Percentiles rank a stretch among this genome's conserved stretches.
Evolutionary conservation across 352 stramenopile genomes (phyloP).

Genomic region (Phytophthora chlamydospora): DNA sequence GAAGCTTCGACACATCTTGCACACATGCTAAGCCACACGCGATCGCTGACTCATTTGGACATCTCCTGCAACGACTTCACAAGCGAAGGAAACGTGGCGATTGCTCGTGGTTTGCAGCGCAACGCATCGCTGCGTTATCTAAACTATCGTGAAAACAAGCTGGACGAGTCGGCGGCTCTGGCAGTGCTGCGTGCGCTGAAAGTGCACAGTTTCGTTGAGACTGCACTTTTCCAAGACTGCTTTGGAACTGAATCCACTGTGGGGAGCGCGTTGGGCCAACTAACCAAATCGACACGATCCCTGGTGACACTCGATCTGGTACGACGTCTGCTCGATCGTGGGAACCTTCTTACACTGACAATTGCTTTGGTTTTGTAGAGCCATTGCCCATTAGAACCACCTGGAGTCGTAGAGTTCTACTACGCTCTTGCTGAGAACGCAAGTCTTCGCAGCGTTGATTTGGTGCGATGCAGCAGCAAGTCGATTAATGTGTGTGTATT

Average conservation of each 20-base stretch:
- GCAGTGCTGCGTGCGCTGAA: slow-evolving; percentile 44
- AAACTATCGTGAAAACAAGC: slow-evolving; percentile 67
- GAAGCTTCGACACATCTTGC: slow-evolving; percentile 50
- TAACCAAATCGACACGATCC: slow-evolving; percentile 34
- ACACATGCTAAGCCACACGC: slow-evolving; percentile 53
- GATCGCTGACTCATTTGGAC: slow-evolving; percentile 60
- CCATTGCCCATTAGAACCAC: slow-evolving; percentile 63
- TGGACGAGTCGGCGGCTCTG: slow-evolving; percentile 46
- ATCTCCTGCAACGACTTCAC: slow-evolving; percentile 58
- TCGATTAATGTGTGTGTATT: neutral
- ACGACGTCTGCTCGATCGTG: slow-evolving; percentile 4
- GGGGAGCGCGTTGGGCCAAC: slow-evolving; percentile 36
- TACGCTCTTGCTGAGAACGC: slow-evolving; percentile 52
- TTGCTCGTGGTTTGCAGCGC: slow-evolving; percentile 51
- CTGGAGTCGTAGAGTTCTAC: slow-evolving; percentile 67
- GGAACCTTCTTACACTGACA: neutral
- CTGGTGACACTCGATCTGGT: slow-evolving; percentile 66
- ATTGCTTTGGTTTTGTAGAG: slow-evolving; percentile 41
- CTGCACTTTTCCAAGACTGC: slow-evolving; percentile 61
- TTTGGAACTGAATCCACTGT: slow-evolving; percentile 43
- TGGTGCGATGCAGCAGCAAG: slow-evolving; percentile 42
- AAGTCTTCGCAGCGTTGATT: slow-evolving; percentile 57
- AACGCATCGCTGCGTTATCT: slow-evolving; percentile 57
- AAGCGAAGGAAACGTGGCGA: slow-evolving; percentile 35
- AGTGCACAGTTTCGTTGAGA: slow-evolving; percentile 47